A percentile compares a stretch with the other conserved stretches of the same genome.
Conservation (phyloP, 805 yeast genomes). For the Candida khao-thaluensis region DNA sequence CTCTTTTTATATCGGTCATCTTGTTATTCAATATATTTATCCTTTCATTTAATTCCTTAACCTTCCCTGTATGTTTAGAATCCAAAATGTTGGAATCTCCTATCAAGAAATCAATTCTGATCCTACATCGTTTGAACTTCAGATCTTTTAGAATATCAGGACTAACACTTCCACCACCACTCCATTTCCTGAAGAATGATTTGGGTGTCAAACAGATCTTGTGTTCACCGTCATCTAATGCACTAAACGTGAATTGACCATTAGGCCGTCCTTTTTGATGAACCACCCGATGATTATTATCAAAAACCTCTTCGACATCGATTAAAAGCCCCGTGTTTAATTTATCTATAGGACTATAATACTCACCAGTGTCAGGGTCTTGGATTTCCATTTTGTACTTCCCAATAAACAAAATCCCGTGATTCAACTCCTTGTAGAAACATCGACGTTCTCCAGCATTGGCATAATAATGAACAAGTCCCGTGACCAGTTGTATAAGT, state of each 20-base stretch:
- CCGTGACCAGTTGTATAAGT: slow-evolving; percentile 1
- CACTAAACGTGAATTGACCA: slow-evolving; percentile 28
- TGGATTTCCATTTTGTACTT: slow-evolving; percentile 47
- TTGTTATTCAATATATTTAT: slow-evolving; percentile 57
- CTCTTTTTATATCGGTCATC: slow-evolving; percentile 57
- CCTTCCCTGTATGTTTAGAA: slow-evolving; percentile 45
- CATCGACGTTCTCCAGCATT: slow-evolving; percentile 53
- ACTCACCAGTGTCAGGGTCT: slow-evolving; percentile 35
- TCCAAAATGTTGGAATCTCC: slow-evolving; percentile 22
- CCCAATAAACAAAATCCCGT: slow-evolving; percentile 50
- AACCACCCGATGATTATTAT: slow-evolving; percentile 22
- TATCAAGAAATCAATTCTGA: slow-evolving; percentile 22
- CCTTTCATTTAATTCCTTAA: slow-evolving; percentile 52
- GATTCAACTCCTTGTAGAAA: slow-evolving; percentile 54
- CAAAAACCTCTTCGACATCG: slow-evolving; percentile 46
- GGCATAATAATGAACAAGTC: slow-evolving; percentile 46
- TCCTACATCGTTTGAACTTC: slow-evolving; percentile 21
- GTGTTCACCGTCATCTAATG: slow-evolving; percentile 27
- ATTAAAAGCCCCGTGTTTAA: slow-evolving; percentile 33
- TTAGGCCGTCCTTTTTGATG: slow-evolving; percentile 23
- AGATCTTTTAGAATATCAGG: slow-evolving; percentile 18
- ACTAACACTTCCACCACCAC: slow-evolving; percentile 16
- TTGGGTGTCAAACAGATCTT: slow-evolving; percentile 27
- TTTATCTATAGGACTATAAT: slow-evolving; percentile 27
- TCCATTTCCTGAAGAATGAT: slow-evolving; percentile 21